Base-by-base conservation (phyloP, 495 filamentous ascomycete genomes). In the Tuber calosporum region DNA sequence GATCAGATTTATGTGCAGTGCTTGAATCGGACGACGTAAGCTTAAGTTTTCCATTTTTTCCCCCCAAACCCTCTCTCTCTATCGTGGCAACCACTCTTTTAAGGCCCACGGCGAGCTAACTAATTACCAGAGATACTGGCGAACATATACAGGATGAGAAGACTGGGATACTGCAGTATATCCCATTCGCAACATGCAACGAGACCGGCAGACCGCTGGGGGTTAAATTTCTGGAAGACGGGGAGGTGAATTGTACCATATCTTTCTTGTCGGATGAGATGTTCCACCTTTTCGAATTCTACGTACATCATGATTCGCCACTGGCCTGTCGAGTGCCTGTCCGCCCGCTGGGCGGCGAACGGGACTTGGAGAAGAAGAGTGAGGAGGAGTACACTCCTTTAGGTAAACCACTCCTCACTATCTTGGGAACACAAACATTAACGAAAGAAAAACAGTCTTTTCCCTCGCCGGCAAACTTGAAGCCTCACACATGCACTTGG, bases 281-380 rank as follows among this genome's bases (percentile, higher is more conserved):
- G 86, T 99, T 95, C 87, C 95, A 99, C 84, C 90, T 98, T 66
- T 89, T 97, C 82, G 95, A 99, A 84, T 97, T 97, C 87, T 98
- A 97, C 87, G 90, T 98, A 79, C 95, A 98, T 86, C 93, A 90
- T 84, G 95, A 99, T 82, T 93, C 92, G 17, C 95, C 95, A 40
- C 87, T 99, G 67, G 90, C 93, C 68, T 99, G 95, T 84, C 94
- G 95, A 73, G 87, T 98, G 2, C 94, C 94, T 58, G 89, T 92
- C 15, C 89, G 88, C 8, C 94, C 94, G 0, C 84, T 90, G 40
- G 79, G 69, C 0, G 73, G 77, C 5, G 77, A 78, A 19, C 71
- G 70, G 34, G 77, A 72, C 20, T 70, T 72, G 36, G 68, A 53
- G 48, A 71, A 45, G 42, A 72, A 67, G 34, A 74, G 66, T 37